Evolutionary conservation across 176 grass and related monocot genomes (phyloP).

Genomic region (Paspalum vaginatum): DNA sequence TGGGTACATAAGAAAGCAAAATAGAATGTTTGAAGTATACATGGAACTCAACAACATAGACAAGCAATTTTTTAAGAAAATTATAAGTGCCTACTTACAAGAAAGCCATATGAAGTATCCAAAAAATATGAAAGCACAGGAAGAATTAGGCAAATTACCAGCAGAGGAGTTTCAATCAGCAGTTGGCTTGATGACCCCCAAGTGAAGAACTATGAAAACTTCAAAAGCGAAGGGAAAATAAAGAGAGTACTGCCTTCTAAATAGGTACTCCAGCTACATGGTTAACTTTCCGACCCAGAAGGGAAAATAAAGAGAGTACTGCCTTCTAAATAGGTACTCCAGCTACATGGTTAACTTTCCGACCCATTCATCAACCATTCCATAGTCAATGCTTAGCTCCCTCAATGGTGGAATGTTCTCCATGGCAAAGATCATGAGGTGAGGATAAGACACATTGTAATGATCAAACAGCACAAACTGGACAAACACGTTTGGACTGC

Average conservation of each 20-base stretch:
- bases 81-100: background rate
- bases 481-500: conserved; percentile 92
- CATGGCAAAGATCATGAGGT: conserved; percentile 95
- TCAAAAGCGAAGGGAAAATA: conserved; percentile 24
- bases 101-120: background rate
- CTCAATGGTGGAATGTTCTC: conserved; percentile 98
- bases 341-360: conserved; percentile 78
- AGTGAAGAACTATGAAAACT: conserved; percentile 45
- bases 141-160: conserved; percentile 50
- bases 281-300: conserved; percentile 68
- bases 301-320: conserved; percentile 24
- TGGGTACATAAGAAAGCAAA: background rate
- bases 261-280: conserved; percentile 51
- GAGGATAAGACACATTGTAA: conserved; percentile 78
- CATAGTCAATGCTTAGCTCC: conserved; percentile 99
- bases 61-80: background rate
- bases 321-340: conserved; percentile 41
- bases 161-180: conserved; percentile 34
- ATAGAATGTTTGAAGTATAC: conserved; percentile 3
- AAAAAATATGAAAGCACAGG: conserved; percentile 8
- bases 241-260: conserved; percentile 36
- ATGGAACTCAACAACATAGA: background rate
- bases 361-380: conserved; percentile 79
- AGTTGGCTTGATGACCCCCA: conserved; percentile 36
- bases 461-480: conserved; percentile 96